A percentile compares a stretch with the other conserved stretches of the same genome.
Conservation (phyloP, 768 basidiomycete species). For the Panus rudis region DNA sequence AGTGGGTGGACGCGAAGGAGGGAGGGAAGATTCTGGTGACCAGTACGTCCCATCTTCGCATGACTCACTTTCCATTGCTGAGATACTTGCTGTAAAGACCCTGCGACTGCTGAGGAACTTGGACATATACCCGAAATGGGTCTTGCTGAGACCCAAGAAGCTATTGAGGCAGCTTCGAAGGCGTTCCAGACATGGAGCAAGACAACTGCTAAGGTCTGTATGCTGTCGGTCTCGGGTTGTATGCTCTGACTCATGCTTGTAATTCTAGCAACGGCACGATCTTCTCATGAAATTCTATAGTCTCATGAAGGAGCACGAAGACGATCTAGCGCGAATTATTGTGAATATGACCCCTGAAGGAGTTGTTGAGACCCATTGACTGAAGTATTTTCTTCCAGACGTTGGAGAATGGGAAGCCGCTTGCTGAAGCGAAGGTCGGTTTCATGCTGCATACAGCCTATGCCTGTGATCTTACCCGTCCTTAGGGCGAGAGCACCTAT, state of each 20-base stretch:
- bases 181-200: constrained; percentile 84
- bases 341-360: constrained; percentile 39
- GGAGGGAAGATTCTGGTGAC: constrained; percentile 67
- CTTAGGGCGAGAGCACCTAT: constrained; percentile 75
- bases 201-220: constrained; percentile 75
- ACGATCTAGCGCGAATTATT: constrained; percentile 84
- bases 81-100: constrained; percentile 45
- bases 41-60: constrained; percentile 42
- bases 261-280: constrained; percentile 66
- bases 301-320: constrained; percentile 76
- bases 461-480: neutral
- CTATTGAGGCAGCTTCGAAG: constrained; percentile 72
- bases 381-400: constrained; percentile 41
- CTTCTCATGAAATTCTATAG: constrained; percentile 71
- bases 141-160: constrained; percentile 71
- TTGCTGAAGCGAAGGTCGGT: constrained; percentile 71
- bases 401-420: constrained; percentile 91
- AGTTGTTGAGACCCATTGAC: neutral
- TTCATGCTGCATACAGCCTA: neutral
- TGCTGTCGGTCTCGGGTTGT: neutral
- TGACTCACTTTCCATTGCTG: neutral
- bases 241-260: neutral
- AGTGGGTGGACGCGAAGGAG: constrained; percentile 78
- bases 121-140: constrained; percentile 91
- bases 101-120: constrained; percentile 76